Evolutionary conservation across 2,329 filamentous ascomycete species (phyloP), one percentile per base, ranked within the genome.

Genomic region (Ramichloridium luteum): DNA sequence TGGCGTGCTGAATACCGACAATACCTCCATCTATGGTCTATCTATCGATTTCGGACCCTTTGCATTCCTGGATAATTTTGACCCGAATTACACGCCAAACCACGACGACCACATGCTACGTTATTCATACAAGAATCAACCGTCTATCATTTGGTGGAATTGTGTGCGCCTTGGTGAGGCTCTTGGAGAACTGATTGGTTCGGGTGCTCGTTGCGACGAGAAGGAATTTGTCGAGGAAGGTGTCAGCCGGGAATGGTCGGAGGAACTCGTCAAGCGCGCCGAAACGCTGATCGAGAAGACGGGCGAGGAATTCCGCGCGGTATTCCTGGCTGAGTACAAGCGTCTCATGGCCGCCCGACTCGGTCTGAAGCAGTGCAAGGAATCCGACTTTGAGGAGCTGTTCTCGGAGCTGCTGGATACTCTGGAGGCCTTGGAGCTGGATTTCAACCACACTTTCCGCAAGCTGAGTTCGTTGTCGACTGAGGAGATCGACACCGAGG

Each of bases 101-200:
- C 90, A 98, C 54, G 90, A 98, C 56, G 90, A 98, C 51, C 70
- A 80, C 51, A 70, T 80, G 61, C 64, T 93, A 16, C 74, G 90
- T 28, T 98, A 98, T 55, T 77, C 76, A 44, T 98, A 96, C 64
- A 77, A 78, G 44, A 93, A 93, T 54, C 90, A 98, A 53, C 86
- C 90, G 0, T 86, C 78, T 26, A 81, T 98, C 35, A 90, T 98
- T 50, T 98, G 90, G 90, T 98, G 90, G 90, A 96, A 96, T 49
- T 67, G 96, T 0, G 84, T 94, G 1, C 76, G 90, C 2, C 70
- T 98, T 0, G 90, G 85, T 35, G 90, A 98, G 59, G 73, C 80
- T 0, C 54, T 98, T 0, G 90, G 84, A 13, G 90, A 96, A 57
- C 65, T 93, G 2, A 74, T 98, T 34, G 90, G 88, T 12, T 73